A percentile compares a stretch with the other conserved stretches of the same genome.
phyloP scores from a whole-genome alignment of 78 protist species.

The Reticulomyxa filosa region DNA sequence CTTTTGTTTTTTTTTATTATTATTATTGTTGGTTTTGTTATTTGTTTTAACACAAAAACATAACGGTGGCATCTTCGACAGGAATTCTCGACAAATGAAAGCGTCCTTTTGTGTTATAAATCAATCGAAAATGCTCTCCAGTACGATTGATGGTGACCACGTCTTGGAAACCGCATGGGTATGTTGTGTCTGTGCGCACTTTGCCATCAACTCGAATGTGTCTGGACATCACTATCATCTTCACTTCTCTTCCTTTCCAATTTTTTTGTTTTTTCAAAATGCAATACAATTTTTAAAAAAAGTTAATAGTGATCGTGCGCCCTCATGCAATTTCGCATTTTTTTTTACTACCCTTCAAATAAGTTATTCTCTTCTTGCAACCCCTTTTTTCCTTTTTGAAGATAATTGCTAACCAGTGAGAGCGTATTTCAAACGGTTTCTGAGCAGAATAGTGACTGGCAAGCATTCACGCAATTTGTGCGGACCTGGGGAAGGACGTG shows the following conservation, averaged over 20 bases:
- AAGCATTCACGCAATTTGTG: constrained; percentile 97
- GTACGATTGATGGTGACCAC: constrained; percentile 79
- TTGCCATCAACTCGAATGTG: constrained; percentile 84
- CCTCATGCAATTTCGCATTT: no score
- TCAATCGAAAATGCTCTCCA: constrained; percentile 89
- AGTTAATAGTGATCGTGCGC: no score
- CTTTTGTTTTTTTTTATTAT: no score
- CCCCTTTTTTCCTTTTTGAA: no score
- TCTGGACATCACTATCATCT: constrained; percentile 65
- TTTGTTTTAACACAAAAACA: no score
- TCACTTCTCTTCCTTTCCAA: constrained; percentile 83
- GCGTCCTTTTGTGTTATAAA: constrained; percentile 96
- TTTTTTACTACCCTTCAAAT: no score
- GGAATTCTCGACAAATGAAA: constrained; percentile 73
- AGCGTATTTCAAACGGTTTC: constrained; percentile 96
- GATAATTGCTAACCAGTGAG: no score
- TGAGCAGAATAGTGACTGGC: constrained; percentile 75
- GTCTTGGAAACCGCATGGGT: constrained; percentile 95
- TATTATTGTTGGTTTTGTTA: no score
- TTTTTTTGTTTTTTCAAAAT: no score
- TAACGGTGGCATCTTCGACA: constrained; percentile 66
- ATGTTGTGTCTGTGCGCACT: constrained; percentile 81
- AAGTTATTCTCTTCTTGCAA: no score
- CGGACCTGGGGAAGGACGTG: constrained; percentile 87
- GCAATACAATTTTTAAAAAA: no score